Percentiles rank a stretch among this genome's conserved stretches.
Evolutionary conservation across 257 asterid species (phyloP).

Genomic region (Forsythia viridissima): DNA sequence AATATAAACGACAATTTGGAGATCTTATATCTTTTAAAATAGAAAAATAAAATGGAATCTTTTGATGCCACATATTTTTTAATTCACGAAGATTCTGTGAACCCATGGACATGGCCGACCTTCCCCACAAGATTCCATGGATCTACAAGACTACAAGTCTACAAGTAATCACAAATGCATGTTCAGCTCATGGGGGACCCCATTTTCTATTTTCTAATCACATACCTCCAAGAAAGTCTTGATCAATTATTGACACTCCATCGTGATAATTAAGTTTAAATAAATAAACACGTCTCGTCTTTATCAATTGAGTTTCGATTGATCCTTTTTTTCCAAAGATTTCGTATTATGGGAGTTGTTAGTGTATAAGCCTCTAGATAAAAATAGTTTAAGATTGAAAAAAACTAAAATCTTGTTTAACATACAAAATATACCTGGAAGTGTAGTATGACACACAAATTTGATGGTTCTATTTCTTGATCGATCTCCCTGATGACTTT

Average conservation of each 20-base stretch:
- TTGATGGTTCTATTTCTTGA: not conserved
- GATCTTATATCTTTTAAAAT: not conserved
- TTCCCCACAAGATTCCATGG: constrained; percentile 30
- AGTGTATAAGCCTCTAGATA: too few relatives aligned
- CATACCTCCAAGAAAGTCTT: not conserved
- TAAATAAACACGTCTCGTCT: not conserved
- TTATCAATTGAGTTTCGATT: too few relatives aligned
- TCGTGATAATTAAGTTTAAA: too few relatives aligned
- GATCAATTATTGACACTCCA: not conserved
- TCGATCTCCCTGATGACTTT: constrained; percentile 18
- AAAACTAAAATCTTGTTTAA: too few relatives aligned
- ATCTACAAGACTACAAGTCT: constrained; percentile 10
- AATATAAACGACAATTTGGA: not conserved
- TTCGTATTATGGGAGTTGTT: too few relatives aligned
- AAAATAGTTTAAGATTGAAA: too few relatives aligned
- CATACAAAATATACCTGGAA: too few relatives aligned
- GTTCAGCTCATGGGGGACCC: not conserved
- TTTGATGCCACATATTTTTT: not conserved
- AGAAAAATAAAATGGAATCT: not conserved
- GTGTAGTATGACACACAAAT: not conserved
- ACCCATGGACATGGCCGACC: not conserved
- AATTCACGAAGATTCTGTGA: constrained; percentile 25
- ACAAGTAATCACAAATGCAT: not conserved
- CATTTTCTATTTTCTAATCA: not conserved
- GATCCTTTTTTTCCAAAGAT: too few relatives aligned